Base-by-base conservation (phyloP, 208 protist genomes). In the Entamoeba histolytica region DNA sequence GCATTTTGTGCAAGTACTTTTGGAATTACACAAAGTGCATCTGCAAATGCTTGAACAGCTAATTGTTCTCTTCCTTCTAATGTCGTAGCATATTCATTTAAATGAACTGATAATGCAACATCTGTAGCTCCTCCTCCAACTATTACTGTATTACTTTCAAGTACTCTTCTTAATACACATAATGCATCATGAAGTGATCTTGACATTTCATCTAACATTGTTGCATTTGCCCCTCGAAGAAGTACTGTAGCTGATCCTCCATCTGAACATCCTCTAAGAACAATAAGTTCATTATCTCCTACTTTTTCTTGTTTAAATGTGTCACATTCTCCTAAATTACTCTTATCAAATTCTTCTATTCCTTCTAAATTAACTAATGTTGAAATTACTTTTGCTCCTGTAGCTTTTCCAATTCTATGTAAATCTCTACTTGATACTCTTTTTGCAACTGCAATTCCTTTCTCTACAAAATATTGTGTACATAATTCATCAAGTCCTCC, bases 401-500 rank as follows among this genome's bases (percentile, higher is more conserved):
- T 99, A 1, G 97, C 96, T 94, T 99, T 99, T 87, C 98, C 98
- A 95, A 99, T 99, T 35, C 94, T 49, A 15, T 92, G 31, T 57
- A 97, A 39, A 93, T 96, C 96, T 12, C 94, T 93, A 96, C 98
- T 99, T 92, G 96, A 97, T 61, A 98, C 97, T 49, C 98, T 97
- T 55, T 98, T 96, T 28, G 99, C 97, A 92, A 97, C 99, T 93
- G 99, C 98, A 17, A 98, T 97, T 51, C 97, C 96, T 57, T 97
- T 97, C 94, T 99, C 98, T 10, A 99, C 98, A 96, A 99, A 98
- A 95, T 99, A 99, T 96, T 99, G 99, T 93, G 99, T 95, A 96
- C 97, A 97, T 93, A 98, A 97, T 94, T 99, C 98, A 95, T 99
- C 94, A 51, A 95, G 92, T 39, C 93, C 97, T 97, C 97, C 99